These are phyloP conservation scores for Rhodamnia rubescens DNA, from an alignment of 345 rosid species.

Conservation along the genomic window DNA sequence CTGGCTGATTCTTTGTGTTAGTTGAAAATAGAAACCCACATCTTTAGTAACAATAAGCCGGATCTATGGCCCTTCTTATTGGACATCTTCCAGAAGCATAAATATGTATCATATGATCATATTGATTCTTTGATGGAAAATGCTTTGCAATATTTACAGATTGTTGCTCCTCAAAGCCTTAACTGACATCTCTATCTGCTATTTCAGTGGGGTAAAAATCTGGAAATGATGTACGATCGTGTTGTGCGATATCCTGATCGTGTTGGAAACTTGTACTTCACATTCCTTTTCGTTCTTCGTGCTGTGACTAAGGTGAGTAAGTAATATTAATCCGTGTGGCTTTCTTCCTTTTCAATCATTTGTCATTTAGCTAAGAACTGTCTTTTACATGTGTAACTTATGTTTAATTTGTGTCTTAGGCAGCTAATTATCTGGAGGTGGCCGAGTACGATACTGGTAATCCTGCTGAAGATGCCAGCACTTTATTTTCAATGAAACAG, in stretches of 20 bases:
- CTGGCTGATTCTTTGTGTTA: neutral
- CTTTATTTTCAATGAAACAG: conserved; percentile 67
- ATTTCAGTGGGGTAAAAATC: conserved; percentile 92
- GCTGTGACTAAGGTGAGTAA: conserved; percentile 73
- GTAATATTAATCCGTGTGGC: neutral
- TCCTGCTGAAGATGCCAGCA: conserved; percentile 60
- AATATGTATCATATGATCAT: neutral
- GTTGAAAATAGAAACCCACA: neutral
- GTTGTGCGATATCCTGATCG: conserved; percentile 78
- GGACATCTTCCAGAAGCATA: neutral
- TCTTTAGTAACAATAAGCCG: neutral
- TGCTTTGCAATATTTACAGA: neutral
- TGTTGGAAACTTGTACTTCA: conserved; percentile 78
- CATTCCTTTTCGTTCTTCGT: conserved; percentile 87
- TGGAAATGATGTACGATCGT: conserved; percentile 64
- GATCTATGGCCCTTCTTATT: neutral
- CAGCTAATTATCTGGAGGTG: conserved; percentile 64
- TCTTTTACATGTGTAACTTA: neutral
- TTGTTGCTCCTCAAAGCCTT: neutral
- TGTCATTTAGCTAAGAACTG: neutral
- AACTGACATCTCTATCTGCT: neutral
- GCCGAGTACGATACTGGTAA: conserved; percentile 86
- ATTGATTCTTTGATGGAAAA: neutral
- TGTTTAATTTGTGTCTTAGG: conserved; percentile 19
- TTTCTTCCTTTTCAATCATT: neutral